Conservation (phyloP, 2,329 filamentous ascomycete genomes). For the Aureobasidium lini region DNA sequence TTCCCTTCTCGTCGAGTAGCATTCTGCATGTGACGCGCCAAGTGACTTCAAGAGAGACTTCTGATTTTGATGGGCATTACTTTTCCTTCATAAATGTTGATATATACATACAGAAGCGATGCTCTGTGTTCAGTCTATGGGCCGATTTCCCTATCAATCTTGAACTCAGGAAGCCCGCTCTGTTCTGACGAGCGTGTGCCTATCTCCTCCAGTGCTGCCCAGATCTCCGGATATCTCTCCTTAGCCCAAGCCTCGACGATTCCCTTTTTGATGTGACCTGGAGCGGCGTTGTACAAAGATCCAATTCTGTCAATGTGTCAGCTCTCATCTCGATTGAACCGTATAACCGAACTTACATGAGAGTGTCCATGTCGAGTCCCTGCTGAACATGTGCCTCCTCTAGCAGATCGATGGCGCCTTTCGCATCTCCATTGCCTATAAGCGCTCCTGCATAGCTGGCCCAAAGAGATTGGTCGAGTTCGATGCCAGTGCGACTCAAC, state of each 20-base stretch:
- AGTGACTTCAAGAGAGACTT: neutral
- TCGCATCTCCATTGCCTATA: conserved; percentile 62
- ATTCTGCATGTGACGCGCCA: neutral
- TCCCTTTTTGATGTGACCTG: conserved; percentile 51
- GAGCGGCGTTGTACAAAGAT: conserved; percentile 66
- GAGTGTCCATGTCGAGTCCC: conserved; percentile 58
- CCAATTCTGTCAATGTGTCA: conserved; percentile 50
- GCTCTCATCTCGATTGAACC: neutral
- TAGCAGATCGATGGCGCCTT: conserved; percentile 60
- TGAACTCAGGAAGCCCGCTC: conserved; percentile 18
- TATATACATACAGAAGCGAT: neutral
- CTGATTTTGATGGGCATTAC: neutral
- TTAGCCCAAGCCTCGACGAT: conserved; percentile 69
- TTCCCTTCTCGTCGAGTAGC: neutral
- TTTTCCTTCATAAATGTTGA: neutral
- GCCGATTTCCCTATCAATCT: conserved; percentile 20
- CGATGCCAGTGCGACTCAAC: conserved; percentile 67
- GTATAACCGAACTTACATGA: conserved; percentile 53
- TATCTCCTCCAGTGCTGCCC: conserved; percentile 56
- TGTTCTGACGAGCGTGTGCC: conserved; percentile 27
- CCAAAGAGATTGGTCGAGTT: conserved; percentile 66
- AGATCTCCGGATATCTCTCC: conserved; percentile 58
- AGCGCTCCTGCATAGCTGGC: conserved; percentile 70
- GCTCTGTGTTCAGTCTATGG: conserved; percentile 12
- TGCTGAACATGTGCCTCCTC: conserved; percentile 59